A percentile compares a stretch with the other conserved stretches of the same genome.
Conservation (phyloP, 2,329 filamentous ascomycete genomes). For the Calonectria leucothoes region DNA sequence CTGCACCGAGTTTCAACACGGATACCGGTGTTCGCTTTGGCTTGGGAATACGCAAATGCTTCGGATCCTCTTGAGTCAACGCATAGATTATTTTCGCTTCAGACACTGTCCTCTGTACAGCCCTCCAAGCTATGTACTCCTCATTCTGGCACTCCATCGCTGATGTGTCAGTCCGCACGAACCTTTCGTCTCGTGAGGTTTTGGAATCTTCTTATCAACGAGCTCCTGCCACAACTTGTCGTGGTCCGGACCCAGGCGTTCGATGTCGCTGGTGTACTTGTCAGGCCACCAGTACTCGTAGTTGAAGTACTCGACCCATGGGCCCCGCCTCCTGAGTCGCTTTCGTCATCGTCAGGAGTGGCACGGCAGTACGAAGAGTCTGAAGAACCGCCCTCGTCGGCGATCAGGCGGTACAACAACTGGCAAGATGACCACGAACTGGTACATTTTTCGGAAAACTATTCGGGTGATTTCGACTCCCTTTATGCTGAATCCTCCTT, state of each 20-base stretch:
- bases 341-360: too few species aligned
- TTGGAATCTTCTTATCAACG: constrained; percentile 44
- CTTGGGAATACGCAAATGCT: constrained; percentile 9
- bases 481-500: too few species aligned
- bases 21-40: constrained; percentile 20
- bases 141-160: background rate
- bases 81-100: background rate
- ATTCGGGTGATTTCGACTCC: too few species aligned
- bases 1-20: too few species aligned
- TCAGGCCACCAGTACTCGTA: constrained; percentile 44
- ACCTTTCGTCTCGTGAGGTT: constrained; percentile 28
- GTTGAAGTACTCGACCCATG: constrained; percentile 53
- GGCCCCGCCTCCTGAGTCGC: too few species aligned
- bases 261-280: constrained; percentile 25
- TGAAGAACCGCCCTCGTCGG: too few species aligned
- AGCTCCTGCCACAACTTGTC: constrained; percentile 48
- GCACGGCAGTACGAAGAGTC: too few species aligned
- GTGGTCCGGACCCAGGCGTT: constrained; percentile 35
- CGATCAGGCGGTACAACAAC: too few species aligned
- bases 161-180: background rate
- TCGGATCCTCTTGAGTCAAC: constrained; percentile 19
- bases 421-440: too few species aligned
- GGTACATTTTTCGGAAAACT: too few species aligned
- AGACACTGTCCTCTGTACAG: background rate
- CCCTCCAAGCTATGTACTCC: background rate